A percentile compares a stretch with the other conserved stretches of the same genome.
Evolutionary conservation across 2,329 filamentous ascomycete species (phyloP).

Genomic region (Sarocladiaceae sp.): DNA sequence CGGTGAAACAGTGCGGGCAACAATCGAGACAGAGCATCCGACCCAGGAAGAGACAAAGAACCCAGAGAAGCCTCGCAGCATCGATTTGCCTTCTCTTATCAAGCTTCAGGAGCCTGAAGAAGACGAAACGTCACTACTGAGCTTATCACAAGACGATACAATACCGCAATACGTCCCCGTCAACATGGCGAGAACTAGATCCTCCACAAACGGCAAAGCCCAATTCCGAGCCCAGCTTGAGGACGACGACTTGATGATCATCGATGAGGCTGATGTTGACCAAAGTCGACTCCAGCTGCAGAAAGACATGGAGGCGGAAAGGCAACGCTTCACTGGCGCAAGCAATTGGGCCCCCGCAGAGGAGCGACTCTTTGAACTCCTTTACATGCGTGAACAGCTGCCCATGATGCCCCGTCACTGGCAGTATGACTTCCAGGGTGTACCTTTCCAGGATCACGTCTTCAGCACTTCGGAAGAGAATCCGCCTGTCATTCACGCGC

Average conservation of each 20-base stretch:
- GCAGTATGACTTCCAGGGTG: constrained; percentile 32
- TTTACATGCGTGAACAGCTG: constrained; percentile 34
- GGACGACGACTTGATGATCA: neutral
- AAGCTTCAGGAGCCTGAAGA: neutral
- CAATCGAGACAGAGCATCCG: neutral
- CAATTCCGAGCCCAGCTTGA: constrained; percentile 2
- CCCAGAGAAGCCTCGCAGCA: no score
- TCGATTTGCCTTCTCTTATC: no score
- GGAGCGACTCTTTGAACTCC: constrained; percentile 33
- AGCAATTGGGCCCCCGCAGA: constrained; percentile 47
- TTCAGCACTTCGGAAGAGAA: constrained; percentile 26
- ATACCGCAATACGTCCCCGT: no score
- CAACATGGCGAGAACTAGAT: no score
- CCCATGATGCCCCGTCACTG: constrained; percentile 34
- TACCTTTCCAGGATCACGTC: constrained; percentile 30
- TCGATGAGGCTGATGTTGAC: constrained; percentile 2
- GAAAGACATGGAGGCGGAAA: constrained; percentile 34
- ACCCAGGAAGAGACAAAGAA: neutral
- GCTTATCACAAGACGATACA: no score
- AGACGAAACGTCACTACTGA: neutral
- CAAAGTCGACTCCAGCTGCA: neutral
- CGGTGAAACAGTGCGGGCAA: constrained; percentile 3
- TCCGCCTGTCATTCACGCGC: constrained; percentile 32
- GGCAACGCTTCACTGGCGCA: constrained; percentile 32
- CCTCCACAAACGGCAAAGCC: no score